Conservation (phyloP, 345 rosid genomes). For the Leavenworthia alabamica region DNA sequence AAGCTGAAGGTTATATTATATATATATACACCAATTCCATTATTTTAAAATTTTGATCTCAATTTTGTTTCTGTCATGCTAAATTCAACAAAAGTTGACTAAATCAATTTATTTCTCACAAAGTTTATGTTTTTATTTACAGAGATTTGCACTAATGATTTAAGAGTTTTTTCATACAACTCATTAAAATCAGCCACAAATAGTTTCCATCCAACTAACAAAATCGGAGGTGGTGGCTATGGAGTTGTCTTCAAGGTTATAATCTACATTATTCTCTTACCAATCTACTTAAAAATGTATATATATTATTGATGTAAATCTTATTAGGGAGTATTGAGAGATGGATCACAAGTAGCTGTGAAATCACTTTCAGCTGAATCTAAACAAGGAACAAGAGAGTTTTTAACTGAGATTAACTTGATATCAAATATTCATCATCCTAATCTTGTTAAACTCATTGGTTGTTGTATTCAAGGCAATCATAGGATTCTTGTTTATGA, state of each 20-base stretch:
- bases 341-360: conserved; percentile 62
- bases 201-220: conserved; percentile 56
- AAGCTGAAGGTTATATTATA: conserved; percentile 58
- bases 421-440: conserved; percentile 71
- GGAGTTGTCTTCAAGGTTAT: conserved; percentile 86
- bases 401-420: conserved; percentile 64
- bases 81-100: conserved; percentile 5
- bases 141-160: conserved; percentile 61
- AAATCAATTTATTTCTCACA: conserved; percentile 13
- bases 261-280: conserved; percentile 6
- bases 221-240: conserved; percentile 75
- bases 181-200: conserved; percentile 71
- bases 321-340: conserved; percentile 54
- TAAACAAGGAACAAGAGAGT: conserved; percentile 72
- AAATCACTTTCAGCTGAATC: conserved; percentile 68
- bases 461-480: conserved; percentile 64
- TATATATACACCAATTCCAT: conserved; percentile 17
- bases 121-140: background rate
- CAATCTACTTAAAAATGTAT: background rate
- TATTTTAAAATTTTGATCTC: background rate
- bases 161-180: conserved; percentile 63
- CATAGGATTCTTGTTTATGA: conserved; percentile 79
- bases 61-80: background rate
- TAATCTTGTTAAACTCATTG: conserved; percentile 79
- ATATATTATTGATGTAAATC: background rate